These are phyloP conservation scores for Silene latifolia DNA, from an alignment of 148 eudicot species.

Conservation along the genomic window DNA sequence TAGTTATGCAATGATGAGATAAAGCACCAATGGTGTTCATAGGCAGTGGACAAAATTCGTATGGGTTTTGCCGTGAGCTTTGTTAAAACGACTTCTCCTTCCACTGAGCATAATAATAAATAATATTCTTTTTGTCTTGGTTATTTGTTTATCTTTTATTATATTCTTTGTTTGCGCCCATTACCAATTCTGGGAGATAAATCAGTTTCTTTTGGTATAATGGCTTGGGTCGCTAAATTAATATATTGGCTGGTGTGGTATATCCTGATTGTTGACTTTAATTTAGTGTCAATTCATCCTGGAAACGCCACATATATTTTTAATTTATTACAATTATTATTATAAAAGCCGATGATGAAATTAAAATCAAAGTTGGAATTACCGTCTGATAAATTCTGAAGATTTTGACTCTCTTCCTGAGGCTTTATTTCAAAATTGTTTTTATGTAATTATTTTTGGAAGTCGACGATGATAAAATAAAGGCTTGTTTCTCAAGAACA, in stretches of 20 bases:
- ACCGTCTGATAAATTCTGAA: constrained; percentile 59
- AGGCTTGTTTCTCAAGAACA: constrained; percentile 70
- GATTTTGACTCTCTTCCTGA: constrained; percentile 57
- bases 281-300: constrained; percentile 38
- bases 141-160: background rate
- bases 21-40: constrained; percentile 36
- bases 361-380: constrained; percentile 50
- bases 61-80: constrained; percentile 57
- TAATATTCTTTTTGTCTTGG: background rate
- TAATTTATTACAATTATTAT: no score
- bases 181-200: constrained; percentile 63
- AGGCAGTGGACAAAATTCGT: constrained; percentile 56
- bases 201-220: constrained; percentile 49
- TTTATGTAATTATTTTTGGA: background rate
- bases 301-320: constrained; percentile 45
- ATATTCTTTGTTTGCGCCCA: constrained; percentile 30
- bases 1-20: constrained; percentile 49
- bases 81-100: constrained; percentile 76
- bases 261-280: constrained; percentile 55
- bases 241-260: constrained; percentile 28
- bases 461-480: constrained; percentile 36
- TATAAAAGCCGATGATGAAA: constrained; percentile 43
- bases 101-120: constrained; percentile 54
- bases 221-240: constrained; percentile 63
- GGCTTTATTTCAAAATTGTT: constrained; percentile 16